Conservation (phyloP, 139 green algal genomes). For the Yamagishiella unicocca region DNA sequence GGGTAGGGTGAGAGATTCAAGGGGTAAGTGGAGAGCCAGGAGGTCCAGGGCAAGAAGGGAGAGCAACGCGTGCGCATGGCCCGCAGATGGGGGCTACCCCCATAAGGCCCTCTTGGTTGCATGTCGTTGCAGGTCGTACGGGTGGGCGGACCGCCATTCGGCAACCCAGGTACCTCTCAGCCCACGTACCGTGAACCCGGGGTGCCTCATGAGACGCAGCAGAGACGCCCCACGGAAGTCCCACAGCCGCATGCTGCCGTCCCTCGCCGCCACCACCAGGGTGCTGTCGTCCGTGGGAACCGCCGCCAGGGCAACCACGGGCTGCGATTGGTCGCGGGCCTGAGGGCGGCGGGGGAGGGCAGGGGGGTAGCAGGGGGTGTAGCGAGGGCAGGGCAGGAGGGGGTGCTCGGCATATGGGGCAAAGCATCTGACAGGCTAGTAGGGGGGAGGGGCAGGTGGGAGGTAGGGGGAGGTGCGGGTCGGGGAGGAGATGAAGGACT, state of each 20-base stretch:
- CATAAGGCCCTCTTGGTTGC: too few species aligned
- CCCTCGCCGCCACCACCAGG: conserved; percentile 55
- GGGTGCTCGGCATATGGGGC: background rate
- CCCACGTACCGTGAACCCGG: conserved; percentile 45
- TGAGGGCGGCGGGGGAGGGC: background rate
- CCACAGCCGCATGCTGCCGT: conserved; percentile 63
- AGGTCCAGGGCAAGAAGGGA: too few species aligned
- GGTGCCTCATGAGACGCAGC: conserved; percentile 1
- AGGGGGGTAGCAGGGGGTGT: conserved; percentile 19
- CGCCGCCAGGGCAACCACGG: conserved; percentile 9
- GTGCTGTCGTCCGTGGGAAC: conserved; percentile 9
- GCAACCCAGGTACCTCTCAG: too few species aligned
- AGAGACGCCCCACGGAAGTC: conserved; percentile 54
- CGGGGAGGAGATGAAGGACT: background rate
- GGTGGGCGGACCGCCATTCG: too few species aligned
- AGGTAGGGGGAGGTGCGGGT: background rate
- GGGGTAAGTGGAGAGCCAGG: too few species aligned
- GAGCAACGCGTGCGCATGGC: too few species aligned
- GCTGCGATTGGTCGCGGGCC: conserved; percentile 28
- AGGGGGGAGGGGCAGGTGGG: background rate
- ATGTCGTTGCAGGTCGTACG: too few species aligned
- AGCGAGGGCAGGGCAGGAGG: background rate
- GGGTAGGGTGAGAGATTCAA: too few species aligned
- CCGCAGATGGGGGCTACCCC: too few species aligned
- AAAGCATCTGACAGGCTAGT: background rate